Evolutionary conservation across 2,329 filamentous ascomycete genomes (phyloP), one percentile per base, ranked within the genome.

Genomic region (Aspergillus aculeatus): DNA sequence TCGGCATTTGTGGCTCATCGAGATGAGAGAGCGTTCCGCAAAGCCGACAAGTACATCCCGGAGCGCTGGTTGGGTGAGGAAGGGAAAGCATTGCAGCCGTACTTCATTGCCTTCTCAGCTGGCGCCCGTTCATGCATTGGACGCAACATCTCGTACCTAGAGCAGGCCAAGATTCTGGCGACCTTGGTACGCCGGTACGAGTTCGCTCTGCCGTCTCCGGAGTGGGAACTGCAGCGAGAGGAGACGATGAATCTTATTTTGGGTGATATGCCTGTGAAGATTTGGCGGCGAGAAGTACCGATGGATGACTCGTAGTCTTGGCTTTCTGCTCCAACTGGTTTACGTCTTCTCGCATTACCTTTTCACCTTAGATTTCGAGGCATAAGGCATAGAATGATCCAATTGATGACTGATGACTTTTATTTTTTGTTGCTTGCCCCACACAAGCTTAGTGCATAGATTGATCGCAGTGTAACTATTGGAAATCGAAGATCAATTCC

Each of bases 121-220:
- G 77, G 77, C 7, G 73, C 77, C 5, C 62, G 76, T 5, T 75
- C 74, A 5, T 79, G 77, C 54, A 77, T 79, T 58, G 77, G 77
- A 9, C 68, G 76, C 44, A 78, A 79, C 55, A 77, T 79, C 41
- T 71, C 68, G 1, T 77, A 81, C 58, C 67, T 83, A 9, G 80
- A 83, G 66, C 80, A 83, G 65, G 77, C 76, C 10, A 91, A 80
- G 63, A 91, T 68, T 9, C 50, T 73, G 51, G 70, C 72, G 19
- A 68, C 67, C 3, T 53, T 73, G 56, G 66, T 73, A 16, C 67
- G 68, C 49, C 68, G 70, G 12, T 73, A 71, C 58, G 68, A 71
- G n/a, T 71, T 73, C 64, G 67, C 69, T 16, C 54, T 74, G 44
- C 54, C 68, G 11, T 53, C 63, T 54, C 66, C 64, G 1, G 61